Base-by-base conservation (phyloP, 768 basidiomycete genomes). In the Lentinula sp. region DNA sequence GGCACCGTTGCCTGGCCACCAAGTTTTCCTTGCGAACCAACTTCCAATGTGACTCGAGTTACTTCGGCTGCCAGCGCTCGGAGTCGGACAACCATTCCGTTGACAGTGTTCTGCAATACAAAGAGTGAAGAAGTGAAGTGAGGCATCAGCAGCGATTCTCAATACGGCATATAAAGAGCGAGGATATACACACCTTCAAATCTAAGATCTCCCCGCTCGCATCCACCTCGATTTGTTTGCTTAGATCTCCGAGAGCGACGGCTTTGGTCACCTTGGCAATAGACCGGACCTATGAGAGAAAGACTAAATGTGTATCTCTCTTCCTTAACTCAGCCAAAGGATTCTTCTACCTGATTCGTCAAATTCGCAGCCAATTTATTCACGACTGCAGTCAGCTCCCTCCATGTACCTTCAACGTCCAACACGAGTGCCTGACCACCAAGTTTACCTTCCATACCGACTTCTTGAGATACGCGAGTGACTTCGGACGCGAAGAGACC, bases 401-500 rank as follows among this genome's bases (percentile, higher is more conserved):
- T 81, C 91, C 91, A 93, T n/a, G 90, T 91, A 32, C 93, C 93
- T 77, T 94, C 90, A 54, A 94, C 93, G 61, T 93, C 91, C 32
- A 90, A 72, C 16, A 95, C 93, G 62, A 88, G 79, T 23, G 93
- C 92, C 67, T 94, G 91, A 12, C 91, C 91, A 52, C 92, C 92
- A 57, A 94, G 78, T 83, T 91, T 90, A 2, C 93, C 93, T 69
- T 85, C 78, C 59, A 87, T 91, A 20, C 90, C 90, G 71, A 96
- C 94, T 70, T 91, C 90, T 71, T 88, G 87, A 66, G 82, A 83
- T 61, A 91, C 90, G 61, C 93, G 84, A 61, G 93, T 94, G 41
- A 95, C 93, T 71, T 95, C 93, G 70, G 88, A 87, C 39, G 95
- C 94, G 72, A 98, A 96, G 68, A 90, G 88, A 60, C 89, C 86